Evolutionary conservation across 345 rosid genomes (phyloP).

Genomic region (Euphorbia pulcherrima): DNA sequence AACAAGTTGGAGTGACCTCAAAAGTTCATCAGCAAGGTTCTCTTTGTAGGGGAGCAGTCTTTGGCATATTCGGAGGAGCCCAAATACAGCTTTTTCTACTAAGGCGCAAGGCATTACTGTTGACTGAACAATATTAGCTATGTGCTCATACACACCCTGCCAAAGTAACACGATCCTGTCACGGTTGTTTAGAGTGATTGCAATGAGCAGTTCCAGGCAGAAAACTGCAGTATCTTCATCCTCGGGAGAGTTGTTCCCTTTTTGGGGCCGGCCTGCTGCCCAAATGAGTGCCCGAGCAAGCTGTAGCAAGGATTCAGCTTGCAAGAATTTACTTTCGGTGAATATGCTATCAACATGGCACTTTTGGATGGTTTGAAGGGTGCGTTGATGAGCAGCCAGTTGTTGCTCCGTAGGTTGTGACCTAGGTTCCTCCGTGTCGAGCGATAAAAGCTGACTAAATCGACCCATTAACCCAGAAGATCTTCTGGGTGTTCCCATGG

Average conservation of each 20-base stretch:
- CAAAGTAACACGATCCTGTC: constrained; percentile 90
- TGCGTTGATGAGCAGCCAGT: constrained; percentile 97
- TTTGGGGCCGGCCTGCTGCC: constrained; percentile 97
- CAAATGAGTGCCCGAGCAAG: constrained; percentile 92
- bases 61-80: constrained; percentile 93
- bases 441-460: constrained; percentile 97
- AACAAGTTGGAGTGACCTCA: constrained; percentile 93
- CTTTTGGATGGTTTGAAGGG: constrained; percentile 89
- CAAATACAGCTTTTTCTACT: constrained; percentile 96
- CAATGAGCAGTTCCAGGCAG: constrained; percentile 92
- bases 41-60: constrained; percentile 96
- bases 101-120: constrained; percentile 88
- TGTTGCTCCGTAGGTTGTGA: constrained; percentile 97
- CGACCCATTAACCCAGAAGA: constrained; percentile 99
- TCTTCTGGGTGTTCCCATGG: constrained; percentile 90
- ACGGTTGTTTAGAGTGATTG: constrained; percentile 90
- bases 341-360: constrained; percentile 98
- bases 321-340: constrained; percentile 94
- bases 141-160: constrained; percentile 98
- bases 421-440: constrained; percentile 96
- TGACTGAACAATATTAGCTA: constrained; percentile 93
- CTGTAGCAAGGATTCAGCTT: constrained; percentile 88
- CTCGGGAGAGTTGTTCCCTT: constrained; percentile 86
- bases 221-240: constrained; percentile 99
- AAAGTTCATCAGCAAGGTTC: constrained; percentile 93